phyloP scores from a whole-genome alignment of 2,329 filamentous ascomycete species.

The Geosmithia morbida region DNA sequence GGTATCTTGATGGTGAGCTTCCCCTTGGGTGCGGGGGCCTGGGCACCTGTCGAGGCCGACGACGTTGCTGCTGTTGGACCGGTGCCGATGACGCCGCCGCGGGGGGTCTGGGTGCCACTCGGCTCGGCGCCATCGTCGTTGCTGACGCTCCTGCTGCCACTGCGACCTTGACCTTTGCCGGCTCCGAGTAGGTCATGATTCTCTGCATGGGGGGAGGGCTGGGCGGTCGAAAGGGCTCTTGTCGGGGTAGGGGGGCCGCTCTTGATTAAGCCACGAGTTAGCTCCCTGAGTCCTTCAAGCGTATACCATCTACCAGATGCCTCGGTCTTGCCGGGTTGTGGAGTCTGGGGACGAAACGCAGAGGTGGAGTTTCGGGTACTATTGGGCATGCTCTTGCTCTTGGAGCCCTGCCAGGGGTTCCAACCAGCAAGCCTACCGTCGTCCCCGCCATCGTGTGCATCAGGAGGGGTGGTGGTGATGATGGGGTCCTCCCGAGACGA shows the following conservation, averaged over 20 bases:
- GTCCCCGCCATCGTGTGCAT: background rate
- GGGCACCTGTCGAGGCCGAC: conserved; percentile 27
- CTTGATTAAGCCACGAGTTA: conserved; percentile 73
- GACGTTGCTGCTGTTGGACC: no score
- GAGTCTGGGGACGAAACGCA: background rate
- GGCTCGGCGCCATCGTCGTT: conserved; percentile 27
- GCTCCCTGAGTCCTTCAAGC: conserved; percentile 62
- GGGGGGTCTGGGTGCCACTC: conserved; percentile 39
- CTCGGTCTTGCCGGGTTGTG: conserved; percentile 12
- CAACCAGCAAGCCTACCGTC: no score
- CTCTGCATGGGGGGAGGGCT: conserved; percentile 31
- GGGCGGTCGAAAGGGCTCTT: conserved; percentile 60
- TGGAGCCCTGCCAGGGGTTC: background rate
- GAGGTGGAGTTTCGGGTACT: background rate
- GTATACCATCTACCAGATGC: conserved; percentile 41
- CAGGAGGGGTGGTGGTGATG: background rate
- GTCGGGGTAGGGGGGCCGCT: conserved; percentile 85
- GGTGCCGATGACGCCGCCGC: conserved; percentile 13
- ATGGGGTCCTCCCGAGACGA: background rate
- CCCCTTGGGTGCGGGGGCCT: conserved; percentile 62
- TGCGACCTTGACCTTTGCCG: background rate
- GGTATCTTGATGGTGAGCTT: conserved; percentile 82
- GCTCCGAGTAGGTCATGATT: conserved; percentile 18
- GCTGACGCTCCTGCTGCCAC: conserved; percentile 1
- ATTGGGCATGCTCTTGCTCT: background rate